These are phyloP conservation scores for Botrytis hyacinthi DNA, from an alignment of 2,329 filamentous ascomycete genomes.

Conservation along the genomic window DNA sequence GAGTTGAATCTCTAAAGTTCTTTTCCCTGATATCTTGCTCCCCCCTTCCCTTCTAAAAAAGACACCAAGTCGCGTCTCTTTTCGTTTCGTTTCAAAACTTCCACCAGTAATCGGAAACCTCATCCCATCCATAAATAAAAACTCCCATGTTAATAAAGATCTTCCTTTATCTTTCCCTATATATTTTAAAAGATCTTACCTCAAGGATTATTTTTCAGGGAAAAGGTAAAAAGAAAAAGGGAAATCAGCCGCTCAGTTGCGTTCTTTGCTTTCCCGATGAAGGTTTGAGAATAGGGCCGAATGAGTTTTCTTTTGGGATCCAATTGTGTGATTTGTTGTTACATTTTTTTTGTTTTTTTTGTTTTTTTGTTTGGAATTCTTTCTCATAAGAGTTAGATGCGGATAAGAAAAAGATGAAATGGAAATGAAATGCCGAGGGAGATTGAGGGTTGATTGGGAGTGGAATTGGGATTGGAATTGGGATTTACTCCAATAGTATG, in stretches of 20 bases:
- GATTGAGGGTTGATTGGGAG: neutral
- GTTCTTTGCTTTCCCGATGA: constrained; percentile 4
- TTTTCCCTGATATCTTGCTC: neutral
- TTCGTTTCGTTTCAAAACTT: constrained; percentile 1
- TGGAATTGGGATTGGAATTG: neutral
- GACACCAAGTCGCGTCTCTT: neutral
- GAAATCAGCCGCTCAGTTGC: constrained; percentile 8
- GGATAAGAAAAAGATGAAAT: neutral
- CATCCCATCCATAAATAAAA: neutral
- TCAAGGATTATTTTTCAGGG: neutral
- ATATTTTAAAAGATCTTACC: neutral
- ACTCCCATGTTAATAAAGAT: neutral
- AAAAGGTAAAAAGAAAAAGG: neutral
- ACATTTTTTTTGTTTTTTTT: neutral
- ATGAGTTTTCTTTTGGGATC: constrained; percentile 4
- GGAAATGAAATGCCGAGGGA: neutral
- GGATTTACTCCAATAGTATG: constrained; percentile 2
- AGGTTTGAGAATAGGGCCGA: constrained; percentile 18
- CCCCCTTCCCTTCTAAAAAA: neutral
- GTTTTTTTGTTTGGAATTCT: neutral
- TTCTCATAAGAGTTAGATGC: neutral
- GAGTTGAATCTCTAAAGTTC: neutral
- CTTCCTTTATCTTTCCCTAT: neutral
- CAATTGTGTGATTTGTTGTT: constrained; percentile 13
- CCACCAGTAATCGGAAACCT: neutral